A percentile compares a stretch with the other conserved stretches of the same genome.
These are phyloP conservation scores for Suillus hirtellus DNA, from an alignment of 768 basidiomycete species.

Conservation along the genomic window DNA sequence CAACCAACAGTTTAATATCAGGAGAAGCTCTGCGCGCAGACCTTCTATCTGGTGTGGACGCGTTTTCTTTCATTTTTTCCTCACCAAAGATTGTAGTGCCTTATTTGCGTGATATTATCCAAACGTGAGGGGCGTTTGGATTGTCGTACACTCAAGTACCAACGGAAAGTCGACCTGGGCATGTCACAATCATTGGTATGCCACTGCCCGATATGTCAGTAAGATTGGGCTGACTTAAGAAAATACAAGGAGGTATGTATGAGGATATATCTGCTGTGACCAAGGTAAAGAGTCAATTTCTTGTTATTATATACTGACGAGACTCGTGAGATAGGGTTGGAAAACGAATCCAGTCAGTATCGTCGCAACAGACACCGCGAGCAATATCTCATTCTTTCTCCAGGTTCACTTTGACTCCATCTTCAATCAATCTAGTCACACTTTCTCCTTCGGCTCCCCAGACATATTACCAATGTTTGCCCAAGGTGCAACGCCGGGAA, in stretches of 20 bases:
- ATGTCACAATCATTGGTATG: slow-evolving; percentile 83
- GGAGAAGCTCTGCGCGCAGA: slow-evolving; percentile 87
- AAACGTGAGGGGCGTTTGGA: slow-evolving; percentile 74
- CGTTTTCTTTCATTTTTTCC: slow-evolving; percentile 50
- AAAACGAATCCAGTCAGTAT: slow-evolving; percentile 72
- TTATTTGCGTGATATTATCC: slow-evolving; percentile 65
- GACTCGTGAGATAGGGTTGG: slow-evolving; percentile 58
- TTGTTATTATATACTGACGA: not conserved
- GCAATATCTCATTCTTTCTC: slow-evolving; percentile 10
- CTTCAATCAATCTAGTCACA: slow-evolving; percentile 77
- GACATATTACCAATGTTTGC: slow-evolving; percentile 90
- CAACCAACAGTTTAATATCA: slow-evolving; percentile 28
- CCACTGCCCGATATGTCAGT: not conserved
- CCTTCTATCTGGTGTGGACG: slow-evolving; percentile 64
- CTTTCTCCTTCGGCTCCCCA: slow-evolving; percentile 84
- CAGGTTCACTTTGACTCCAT: slow-evolving; percentile 83
- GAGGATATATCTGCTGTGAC: slow-evolving; percentile 89
- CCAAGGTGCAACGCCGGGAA: slow-evolving; percentile 67
- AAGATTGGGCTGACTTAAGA: slow-evolving; percentile 10
- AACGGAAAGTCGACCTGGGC: slow-evolving; percentile 86
- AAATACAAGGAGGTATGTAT: slow-evolving; percentile 74
- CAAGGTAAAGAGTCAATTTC: slow-evolving; percentile 47
- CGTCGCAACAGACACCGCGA: no score
- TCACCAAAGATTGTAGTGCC: slow-evolving; percentile 69
- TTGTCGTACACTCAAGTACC: slow-evolving; percentile 86